Base-by-base conservation (phyloP, 345 rosid genomes). In the Sonneratia caseolaris region DNA sequence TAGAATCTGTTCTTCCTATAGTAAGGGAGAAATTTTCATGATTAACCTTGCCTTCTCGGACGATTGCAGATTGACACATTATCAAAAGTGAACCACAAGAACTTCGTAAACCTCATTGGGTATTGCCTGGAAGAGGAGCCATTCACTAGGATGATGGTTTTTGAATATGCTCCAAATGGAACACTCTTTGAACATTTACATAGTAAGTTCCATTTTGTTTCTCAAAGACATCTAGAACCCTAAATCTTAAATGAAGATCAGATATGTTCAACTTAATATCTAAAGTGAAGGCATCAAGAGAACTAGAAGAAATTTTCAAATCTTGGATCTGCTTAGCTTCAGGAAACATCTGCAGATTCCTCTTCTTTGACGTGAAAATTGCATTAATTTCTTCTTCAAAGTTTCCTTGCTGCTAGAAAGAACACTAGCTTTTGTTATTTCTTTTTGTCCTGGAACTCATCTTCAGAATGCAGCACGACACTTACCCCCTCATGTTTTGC, bases 101-200 rank as follows among this genome's bases (percentile, higher is more conserved):
- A 95, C 77, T 95, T 95, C 64, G 82, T 86, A 73, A 95, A 86
- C 86, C 99, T 95, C 72, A 80, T 95, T 18, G 97, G 99, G 19
- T 95, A 61, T 70, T 92, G 97, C 47, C 93, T 89, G 82, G 96
- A 95, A 74, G 81, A 84, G 15, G 82, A 84, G 69, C 97, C 97
- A 76, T 90, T 94, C 81, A 90, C 99, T 1, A 92, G 99, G 83
- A 90, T 89, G 91, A 82, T 94, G 96, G 96, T 92, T 83, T 95
- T 95, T 75, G 99, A 95, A 69, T 95, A 95, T 73, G 92, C 97
- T 80, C 96, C 99, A 45, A 90, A 92, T 71, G 99, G 99, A 59
- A 90, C 97, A 53, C 91, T 95, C 66, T 90, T 84, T 42, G 97
- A 95, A 76, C 97, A 95, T 84, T 73, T 95, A 83, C 97, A 95